Percentiles rank a stretch among this genome's conserved stretches.
Conservation (phyloP, 345 rosid species). For the Corymbia maculata region DNA sequence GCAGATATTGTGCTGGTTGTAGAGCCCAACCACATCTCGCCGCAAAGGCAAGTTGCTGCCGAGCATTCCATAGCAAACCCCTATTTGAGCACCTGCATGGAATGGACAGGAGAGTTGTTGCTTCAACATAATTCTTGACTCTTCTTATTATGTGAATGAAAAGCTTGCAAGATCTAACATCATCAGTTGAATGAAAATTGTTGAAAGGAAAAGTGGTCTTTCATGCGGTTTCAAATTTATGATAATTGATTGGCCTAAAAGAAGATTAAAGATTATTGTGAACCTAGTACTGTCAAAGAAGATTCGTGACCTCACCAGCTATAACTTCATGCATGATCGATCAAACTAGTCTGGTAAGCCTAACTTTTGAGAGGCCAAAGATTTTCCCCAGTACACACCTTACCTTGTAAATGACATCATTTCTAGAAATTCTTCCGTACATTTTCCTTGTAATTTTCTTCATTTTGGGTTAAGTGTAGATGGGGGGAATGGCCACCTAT, state of each 20-base stretch:
- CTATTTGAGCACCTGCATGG: slow-evolving; percentile 19
- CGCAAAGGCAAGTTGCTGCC: slow-evolving; percentile 44
- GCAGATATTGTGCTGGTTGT: slow-evolving; percentile 21
- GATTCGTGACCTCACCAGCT: background rate
- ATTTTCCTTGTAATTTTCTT: background rate
- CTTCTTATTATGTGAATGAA: background rate
- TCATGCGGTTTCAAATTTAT: background rate
- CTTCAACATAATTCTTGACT: background rate
- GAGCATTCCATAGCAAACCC: slow-evolving; percentile 58
- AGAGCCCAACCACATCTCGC: slow-evolving; percentile 38
- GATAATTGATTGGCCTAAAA: background rate
- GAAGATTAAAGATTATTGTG: background rate
- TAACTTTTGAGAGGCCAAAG: background rate
- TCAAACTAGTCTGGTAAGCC: too few relatives aligned
- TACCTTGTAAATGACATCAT: background rate
- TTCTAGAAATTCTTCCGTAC: background rate
- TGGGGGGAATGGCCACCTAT: background rate
- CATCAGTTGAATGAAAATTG: background rate
- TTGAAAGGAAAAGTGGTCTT: background rate
- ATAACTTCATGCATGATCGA: too few relatives aligned
- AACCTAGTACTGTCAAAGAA: background rate
- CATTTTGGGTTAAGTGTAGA: background rate
- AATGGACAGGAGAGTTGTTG: background rate
- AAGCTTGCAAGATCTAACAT: background rate
- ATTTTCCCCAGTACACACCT: background rate